These are phyloP conservation scores for Aspergillus candidus DNA, from an alignment of 2,329 filamentous ascomycete genomes.

Conservation along the genomic window DNA sequence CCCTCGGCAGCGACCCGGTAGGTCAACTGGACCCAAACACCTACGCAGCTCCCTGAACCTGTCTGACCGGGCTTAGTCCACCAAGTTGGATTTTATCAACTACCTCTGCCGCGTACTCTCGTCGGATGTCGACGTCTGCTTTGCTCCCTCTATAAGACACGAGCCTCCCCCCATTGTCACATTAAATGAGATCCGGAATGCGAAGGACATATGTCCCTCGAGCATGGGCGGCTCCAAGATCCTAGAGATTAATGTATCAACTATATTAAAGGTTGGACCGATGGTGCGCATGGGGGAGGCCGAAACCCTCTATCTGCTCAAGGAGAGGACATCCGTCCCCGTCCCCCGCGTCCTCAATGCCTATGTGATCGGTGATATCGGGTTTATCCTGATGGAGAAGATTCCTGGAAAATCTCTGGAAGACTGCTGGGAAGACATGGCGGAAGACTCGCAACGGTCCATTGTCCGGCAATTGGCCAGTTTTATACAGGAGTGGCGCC, in stretches of 20 bases:
- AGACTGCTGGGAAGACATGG: slow-evolving; percentile 6
- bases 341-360: slow-evolving; percentile 11
- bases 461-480: slow-evolving; percentile 6
- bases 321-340: slow-evolving; percentile 1
- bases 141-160: slow-evolving; percentile 2
- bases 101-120: neutral
- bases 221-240: slow-evolving; percentile 9
- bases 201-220: slow-evolving; percentile 7
- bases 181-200: slow-evolving; percentile 6
- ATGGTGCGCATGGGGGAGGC: slow-evolving; percentile 7
- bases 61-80: neutral
- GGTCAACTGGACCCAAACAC: neutral
- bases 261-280: slow-evolving; percentile 1
- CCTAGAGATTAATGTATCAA: slow-evolving; percentile 5
- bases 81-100: neutral
- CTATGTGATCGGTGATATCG: slow-evolving; percentile 11
- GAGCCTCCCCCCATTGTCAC: slow-evolving; percentile 4
- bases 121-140: neutral
- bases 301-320: slow-evolving; percentile 7
- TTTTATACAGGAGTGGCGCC: slow-evolving; percentile 8
- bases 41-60: neutral
- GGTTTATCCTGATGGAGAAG: slow-evolving; percentile 15
- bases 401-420: slow-evolving; percentile 6
- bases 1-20: neutral
- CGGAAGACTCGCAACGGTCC: slow-evolving; percentile 3